phyloP scores from a whole-genome alignment of 106 monocot genomes.

The Platanthera guangdongensis region DNA sequence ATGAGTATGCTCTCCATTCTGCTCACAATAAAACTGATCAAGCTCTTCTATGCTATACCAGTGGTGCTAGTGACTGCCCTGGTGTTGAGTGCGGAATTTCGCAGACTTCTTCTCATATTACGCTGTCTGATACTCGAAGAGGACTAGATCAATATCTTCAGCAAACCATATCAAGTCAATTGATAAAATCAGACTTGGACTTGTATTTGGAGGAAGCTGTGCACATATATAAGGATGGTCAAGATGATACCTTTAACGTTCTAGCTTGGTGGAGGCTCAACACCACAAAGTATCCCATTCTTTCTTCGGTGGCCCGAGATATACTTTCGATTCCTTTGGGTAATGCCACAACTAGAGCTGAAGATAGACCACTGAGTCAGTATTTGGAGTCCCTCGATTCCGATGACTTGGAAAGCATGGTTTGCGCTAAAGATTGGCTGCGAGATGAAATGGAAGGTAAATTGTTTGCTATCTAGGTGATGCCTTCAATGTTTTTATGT shows the following conservation, averaged over 20 bases:
- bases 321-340: slow-evolving; percentile 43
- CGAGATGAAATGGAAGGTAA: slow-evolving; percentile 57
- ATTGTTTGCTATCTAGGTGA: not conserved
- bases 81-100: slow-evolving; percentile 11
- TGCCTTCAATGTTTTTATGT: not conserved
- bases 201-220: slow-evolving; percentile 71
- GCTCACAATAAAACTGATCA: slow-evolving; percentile 29
- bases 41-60: slow-evolving; percentile 33
- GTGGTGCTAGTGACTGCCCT: slow-evolving; percentile 13
- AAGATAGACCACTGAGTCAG: slow-evolving; percentile 37
- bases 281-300: slow-evolving; percentile 60
- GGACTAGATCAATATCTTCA: slow-evolving; percentile 77
- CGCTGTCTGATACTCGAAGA: slow-evolving; percentile 50
- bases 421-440: slow-evolving; percentile 71
- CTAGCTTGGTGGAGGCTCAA: slow-evolving; percentile 74
- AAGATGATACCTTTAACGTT: slow-evolving; percentile 45
- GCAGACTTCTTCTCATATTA: slow-evolving; percentile 39
- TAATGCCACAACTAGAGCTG: slow-evolving; percentile 24
- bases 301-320: slow-evolving; percentile 62
- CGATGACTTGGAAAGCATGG: slow-evolving; percentile 32
- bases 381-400: slow-evolving; percentile 48
- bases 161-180: slow-evolving; percentile 47
- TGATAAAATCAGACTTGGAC: slow-evolving; percentile 63
- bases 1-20: slow-evolving; percentile 51
- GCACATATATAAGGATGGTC: slow-evolving; percentile 39